Conservation (phyloP, 306 rosid species). For the Prunus persica region DNA sequence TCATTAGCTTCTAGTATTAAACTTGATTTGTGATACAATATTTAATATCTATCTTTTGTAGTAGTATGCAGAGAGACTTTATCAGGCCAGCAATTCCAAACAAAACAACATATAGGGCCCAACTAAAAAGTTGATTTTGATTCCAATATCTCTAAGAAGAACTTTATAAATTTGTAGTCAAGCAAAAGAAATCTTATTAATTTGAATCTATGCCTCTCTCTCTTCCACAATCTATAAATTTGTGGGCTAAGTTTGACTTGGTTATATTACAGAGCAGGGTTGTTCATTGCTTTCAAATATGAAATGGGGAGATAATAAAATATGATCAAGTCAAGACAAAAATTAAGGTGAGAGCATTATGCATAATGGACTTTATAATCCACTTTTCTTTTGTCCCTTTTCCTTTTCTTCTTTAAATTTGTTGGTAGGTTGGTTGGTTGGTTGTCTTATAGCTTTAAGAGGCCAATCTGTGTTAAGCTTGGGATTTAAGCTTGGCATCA, state of each 20-base stretch:
- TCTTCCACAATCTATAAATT: constrained; percentile 31
- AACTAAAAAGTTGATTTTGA: constrained; percentile 39
- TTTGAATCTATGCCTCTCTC: background rate
- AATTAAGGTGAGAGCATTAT: constrained; percentile 9
- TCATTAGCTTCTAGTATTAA: constrained; percentile 24
- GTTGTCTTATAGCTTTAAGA: constrained; percentile 30
- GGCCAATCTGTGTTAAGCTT: constrained; percentile 40
- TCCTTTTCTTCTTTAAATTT: constrained; percentile 18
- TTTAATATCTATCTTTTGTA: constrained; percentile 35
- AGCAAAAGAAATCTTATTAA: background rate
- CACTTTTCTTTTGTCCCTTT: constrained; percentile 26
- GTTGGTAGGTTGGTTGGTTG: background rate
- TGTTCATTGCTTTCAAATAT: constrained; percentile 2
- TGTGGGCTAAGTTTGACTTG: constrained; percentile 43
- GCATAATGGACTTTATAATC: constrained; percentile 27
- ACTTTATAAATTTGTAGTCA: constrained; percentile 9
- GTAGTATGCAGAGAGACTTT: constrained; percentile 28
- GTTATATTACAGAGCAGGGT: constrained; percentile 25
- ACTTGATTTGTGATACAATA: background rate
- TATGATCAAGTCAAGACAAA: constrained; percentile 18
- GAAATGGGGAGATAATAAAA: background rate
- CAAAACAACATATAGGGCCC: constrained; percentile 29
- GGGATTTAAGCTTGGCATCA: constrained; percentile 52
- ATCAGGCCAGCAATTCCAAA: constrained; percentile 39
- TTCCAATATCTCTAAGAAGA: constrained; percentile 12